These are phyloP conservation scores for Cyclotella atomus DNA, from an alignment of 108 stramenopile species.

Conservation along the genomic window DNA sequence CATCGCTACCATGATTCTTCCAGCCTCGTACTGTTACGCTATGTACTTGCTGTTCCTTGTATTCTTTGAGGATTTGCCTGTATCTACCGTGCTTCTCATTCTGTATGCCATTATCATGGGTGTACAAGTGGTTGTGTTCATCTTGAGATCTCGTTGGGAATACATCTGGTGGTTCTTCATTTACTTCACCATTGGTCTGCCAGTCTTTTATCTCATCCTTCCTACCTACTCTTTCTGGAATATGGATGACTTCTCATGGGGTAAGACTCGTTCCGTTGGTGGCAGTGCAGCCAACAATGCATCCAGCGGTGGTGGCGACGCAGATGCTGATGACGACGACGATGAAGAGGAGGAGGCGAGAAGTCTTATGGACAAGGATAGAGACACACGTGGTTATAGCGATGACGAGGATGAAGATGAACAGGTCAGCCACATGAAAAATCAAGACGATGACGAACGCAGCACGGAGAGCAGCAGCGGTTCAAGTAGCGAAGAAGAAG, in stretches of 20 bases:
- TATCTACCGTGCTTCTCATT: slow-evolving; percentile 47
- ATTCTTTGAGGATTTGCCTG: slow-evolving; percentile 42
- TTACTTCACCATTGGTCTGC: slow-evolving; percentile 52
- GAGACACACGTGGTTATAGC: background rate
- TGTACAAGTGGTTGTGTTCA: slow-evolving; percentile 54
- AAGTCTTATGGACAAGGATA: background rate
- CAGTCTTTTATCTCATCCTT: slow-evolving; percentile 65
- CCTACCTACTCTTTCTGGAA: slow-evolving; percentile 64
- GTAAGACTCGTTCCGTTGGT: slow-evolving; percentile 59
- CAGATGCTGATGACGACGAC: background rate
- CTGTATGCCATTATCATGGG: slow-evolving; percentile 55
- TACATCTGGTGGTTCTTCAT: slow-evolving; percentile 53
- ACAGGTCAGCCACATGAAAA: background rate
- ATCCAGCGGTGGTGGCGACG: background rate
- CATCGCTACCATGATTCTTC: slow-evolving; percentile 64
- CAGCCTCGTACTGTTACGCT: slow-evolving; percentile 55
- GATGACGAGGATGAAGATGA: slow-evolving; percentile 17
- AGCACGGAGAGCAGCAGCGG: background rate
- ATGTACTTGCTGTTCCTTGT: slow-evolving; percentile 51
- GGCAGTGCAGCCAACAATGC: slow-evolving; percentile 42
- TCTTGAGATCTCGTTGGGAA: slow-evolving; percentile 55
- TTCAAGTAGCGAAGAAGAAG: background rate
- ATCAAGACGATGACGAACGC: background rate
- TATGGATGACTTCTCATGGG: slow-evolving; percentile 74
- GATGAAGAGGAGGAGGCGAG: slow-evolving; percentile 17